Conservation (phyloP, 768 basidiomycete genomes). For the Punctularia strigosozonata region DNA sequence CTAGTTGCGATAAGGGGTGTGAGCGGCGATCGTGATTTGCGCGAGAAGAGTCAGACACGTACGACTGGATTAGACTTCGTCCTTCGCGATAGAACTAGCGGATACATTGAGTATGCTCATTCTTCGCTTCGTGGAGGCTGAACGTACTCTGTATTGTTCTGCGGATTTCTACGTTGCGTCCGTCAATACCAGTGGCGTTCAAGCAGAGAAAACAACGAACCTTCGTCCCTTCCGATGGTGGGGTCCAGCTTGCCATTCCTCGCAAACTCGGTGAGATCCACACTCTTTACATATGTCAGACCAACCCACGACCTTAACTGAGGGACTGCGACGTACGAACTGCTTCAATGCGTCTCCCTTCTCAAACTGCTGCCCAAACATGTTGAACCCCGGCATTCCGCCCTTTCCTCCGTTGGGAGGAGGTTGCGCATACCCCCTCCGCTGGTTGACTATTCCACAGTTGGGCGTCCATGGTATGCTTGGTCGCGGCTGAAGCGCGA, state of each 20-base stretch:
- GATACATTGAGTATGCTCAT: neutral
- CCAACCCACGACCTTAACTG: constrained; percentile 1
- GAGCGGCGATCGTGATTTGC: neutral
- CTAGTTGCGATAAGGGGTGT: constrained; percentile 22
- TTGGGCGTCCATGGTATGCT: no score
- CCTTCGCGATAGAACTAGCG: constrained; percentile 65
- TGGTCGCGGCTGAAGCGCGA: no score
- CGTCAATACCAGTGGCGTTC: neutral
- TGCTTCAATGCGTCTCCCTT: constrained; percentile 84
- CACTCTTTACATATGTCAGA: constrained; percentile 34
- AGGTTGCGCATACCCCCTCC: constrained; percentile 34
- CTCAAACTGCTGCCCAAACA: constrained; percentile 49
- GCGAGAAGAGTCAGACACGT: constrained; percentile 14
- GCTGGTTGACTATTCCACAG: no score
- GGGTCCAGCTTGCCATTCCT: constrained; percentile 82
- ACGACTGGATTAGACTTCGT: constrained; percentile 92
- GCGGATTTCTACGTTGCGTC: constrained; percentile 50
- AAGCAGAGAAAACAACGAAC: constrained; percentile 18
- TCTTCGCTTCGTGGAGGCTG: neutral
- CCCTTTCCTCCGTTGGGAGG: constrained; percentile 30
- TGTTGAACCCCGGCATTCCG: constrained; percentile 48
- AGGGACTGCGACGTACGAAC: constrained; percentile 33
- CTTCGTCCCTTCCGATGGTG: constrained; percentile 82
- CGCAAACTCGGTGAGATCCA: constrained; percentile 78
- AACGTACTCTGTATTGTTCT: constrained; percentile 63